Evolutionary conservation across 2,329 filamentous ascomycete species (phyloP).

Genomic region (Penicillium sp.): DNA sequence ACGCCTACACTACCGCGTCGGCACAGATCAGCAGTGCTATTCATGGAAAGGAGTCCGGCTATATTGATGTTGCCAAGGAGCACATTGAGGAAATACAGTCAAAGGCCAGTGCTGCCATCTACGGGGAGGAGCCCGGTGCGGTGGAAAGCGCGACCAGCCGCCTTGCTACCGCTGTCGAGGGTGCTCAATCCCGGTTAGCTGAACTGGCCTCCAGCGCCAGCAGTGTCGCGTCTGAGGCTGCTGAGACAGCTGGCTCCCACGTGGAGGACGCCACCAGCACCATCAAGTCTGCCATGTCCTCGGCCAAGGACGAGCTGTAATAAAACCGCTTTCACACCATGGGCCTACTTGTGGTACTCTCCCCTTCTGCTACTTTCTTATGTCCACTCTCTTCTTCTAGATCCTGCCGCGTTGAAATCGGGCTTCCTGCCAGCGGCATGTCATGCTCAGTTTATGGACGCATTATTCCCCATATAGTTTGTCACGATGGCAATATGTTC

Average conservation of each 20-base stretch:
- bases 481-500: constrained; percentile 26
- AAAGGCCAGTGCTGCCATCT: constrained; percentile 59
- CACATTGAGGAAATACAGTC: constrained; percentile 56
- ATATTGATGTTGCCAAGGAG: constrained; percentile 55
- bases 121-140: constrained; percentile 48
- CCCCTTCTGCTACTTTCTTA: constrained; percentile 7
- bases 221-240: constrained; percentile 35
- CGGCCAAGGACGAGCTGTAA: constrained; percentile 27
- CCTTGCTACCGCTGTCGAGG: constrained; percentile 35
- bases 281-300: constrained; percentile 48
- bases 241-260: constrained; percentile 41
- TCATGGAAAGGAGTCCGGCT: constrained; percentile 56
- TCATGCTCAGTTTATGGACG: constrained; percentile 19
- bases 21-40: constrained; percentile 55
- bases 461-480: constrained; percentile 40
- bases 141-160: constrained; percentile 34
- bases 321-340: neutral
- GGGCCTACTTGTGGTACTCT: constrained; percentile 1
- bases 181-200: constrained; percentile 34
- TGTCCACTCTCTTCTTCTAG: constrained; percentile 10
- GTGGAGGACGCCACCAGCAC: constrained; percentile 48
- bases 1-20: constrained; percentile 53
- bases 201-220: constrained; percentile 33
- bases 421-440: constrained; percentile 9
- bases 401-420: constrained; percentile 4